Evolutionary conservation across 768 basidiomycete genomes (phyloP), one percentile per base, ranked within the genome.

Genomic region (Lactifluus pinguis): DNA sequence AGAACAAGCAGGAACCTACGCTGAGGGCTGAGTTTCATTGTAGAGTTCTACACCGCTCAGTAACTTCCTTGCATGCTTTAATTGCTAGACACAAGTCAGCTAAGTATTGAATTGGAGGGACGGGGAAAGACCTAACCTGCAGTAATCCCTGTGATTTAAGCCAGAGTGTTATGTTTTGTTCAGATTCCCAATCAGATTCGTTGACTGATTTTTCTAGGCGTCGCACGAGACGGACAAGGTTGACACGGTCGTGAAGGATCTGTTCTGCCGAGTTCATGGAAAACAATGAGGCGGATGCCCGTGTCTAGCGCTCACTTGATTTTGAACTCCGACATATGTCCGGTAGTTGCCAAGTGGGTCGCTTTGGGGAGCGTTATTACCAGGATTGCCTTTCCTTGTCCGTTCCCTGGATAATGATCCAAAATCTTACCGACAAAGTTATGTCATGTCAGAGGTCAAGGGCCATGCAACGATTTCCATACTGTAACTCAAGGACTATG

Each of bases 241-340:
- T 90, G 13, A 90, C 80, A 65, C 81, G 79, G 73, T 90, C 85
- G 60, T 87, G 87, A 4, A 66, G 53, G 2, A 65, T 34, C 53
- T 70, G 68, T 30, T 72, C 70, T 47, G 19, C 6, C n/a, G 44
- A 9, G 44, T 45, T 45, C 44, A 45, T 45, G 44, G 44, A 19
- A 19, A 13, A 11, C 10, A 38, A 11, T 38, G 13, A 10, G 11
- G 38, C 13, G 38, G 9, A 38, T 7, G 38, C 10, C 38, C 9
- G 10, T 11, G 9, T 3, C 38, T 38, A 34, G 32, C 32, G 32
- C 32, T 38, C 7, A 41, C 41, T 42, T 8, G 41, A 42, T 4
- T 42, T 42, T 42, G 17, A 42, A 42, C 41, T 42, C 41, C 41
- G 41, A 42, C 41, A n/a, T 34, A 34, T n/a, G n/a, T n/a, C n/a